phyloP scores from a whole-genome alignment of 257 asterid species.

The Capsicum chinense region DNA sequence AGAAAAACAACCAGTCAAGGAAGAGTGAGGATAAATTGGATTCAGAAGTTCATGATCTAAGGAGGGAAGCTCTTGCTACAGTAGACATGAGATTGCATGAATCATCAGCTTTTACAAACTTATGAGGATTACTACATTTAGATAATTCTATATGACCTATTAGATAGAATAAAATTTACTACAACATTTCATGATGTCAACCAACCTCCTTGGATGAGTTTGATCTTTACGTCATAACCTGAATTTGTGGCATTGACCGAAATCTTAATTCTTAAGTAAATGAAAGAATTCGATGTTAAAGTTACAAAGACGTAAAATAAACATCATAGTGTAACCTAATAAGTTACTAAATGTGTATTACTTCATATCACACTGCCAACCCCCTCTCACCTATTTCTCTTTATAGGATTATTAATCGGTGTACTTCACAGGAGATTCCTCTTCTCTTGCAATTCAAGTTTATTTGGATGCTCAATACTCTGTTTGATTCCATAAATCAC shows the following conservation, averaged over 20 bases:
- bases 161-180: neutral
- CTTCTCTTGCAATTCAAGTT: neutral
- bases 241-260: neutral
- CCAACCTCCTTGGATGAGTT: neutral
- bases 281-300: neutral
- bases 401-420: neutral
- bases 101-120: neutral
- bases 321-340: neutral
- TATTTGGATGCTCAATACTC: neutral
- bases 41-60: neutral
- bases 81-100: neutral
- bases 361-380: neutral
- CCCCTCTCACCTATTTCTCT: neutral
- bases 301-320: neutral
- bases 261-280: neutral
- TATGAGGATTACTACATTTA: neutral
- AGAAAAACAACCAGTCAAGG: neutral
- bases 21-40: neutral
- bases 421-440: neutral
- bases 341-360: neutral
- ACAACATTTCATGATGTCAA: conserved; percentile 7
- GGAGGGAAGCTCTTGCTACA: neutral
- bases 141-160: neutral
- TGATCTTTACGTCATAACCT: neutral
- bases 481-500: neutral